A percentile compares a stretch with the other conserved stretches of the same genome.
Evolutionary conservation across 306 rosid species (phyloP).

Genomic region (Prosopis cineraria): DNA sequence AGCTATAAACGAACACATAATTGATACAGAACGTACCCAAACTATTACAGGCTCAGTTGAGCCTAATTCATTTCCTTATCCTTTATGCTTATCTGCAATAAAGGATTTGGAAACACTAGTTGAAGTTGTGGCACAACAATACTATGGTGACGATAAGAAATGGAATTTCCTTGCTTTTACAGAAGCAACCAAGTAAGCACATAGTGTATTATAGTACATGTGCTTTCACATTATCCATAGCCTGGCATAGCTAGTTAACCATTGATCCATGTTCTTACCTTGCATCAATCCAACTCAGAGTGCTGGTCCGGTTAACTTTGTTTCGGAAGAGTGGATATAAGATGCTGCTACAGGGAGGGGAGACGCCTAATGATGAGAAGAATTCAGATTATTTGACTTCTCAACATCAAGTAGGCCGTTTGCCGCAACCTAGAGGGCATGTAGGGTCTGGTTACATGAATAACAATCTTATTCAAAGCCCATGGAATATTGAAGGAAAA

Average conservation of each 20-base stretch:
- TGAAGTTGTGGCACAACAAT: slow-evolving; percentile 90
- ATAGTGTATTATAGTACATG: slow-evolving; percentile 20
- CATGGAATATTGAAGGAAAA: slow-evolving; percentile 79
- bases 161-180: slow-evolving; percentile 93
- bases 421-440: slow-evolving; percentile 42
- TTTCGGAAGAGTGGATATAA: slow-evolving; percentile 84
- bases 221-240: slow-evolving; percentile 27
- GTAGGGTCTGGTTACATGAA: slow-evolving; percentile 43
- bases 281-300: slow-evolving; percentile 59
- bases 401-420: slow-evolving; percentile 33
- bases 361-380: slow-evolving; percentile 57
- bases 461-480: slow-evolving; percentile 46
- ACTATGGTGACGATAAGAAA: slow-evolving; percentile 82
- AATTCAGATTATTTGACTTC: slow-evolving; percentile 43
- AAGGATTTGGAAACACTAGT: slow-evolving; percentile 89
- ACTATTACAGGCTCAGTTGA: slow-evolving; percentile 45
- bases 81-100: slow-evolving; percentile 83
- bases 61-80: slow-evolving; percentile 67
- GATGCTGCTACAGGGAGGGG: slow-evolving; percentile 86
- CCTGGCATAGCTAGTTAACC: slow-evolving; percentile 13
- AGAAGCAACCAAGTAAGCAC: slow-evolving; percentile 84
- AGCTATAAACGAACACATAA: slow-evolving; percentile 85
- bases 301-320: slow-evolving; percentile 76
- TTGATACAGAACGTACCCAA: slow-evolving; percentile 62
- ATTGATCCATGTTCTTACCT: slow-evolving; percentile 35